phyloP scores from a whole-genome alignment of 208 protist genomes.

The Novymonas esmeraldas region DNA sequence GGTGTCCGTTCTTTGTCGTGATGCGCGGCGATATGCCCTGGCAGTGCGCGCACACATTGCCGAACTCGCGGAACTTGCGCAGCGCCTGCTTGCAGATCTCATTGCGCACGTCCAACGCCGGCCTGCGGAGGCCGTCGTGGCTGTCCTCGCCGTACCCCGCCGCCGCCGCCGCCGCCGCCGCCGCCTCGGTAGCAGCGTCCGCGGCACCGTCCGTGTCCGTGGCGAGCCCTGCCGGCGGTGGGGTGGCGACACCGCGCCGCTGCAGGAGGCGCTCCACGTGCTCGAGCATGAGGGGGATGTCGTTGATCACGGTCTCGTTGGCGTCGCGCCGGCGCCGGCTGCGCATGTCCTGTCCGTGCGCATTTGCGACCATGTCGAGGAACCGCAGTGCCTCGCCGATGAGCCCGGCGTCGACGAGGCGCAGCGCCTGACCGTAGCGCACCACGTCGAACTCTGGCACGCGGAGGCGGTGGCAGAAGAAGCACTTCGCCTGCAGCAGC shows the following conservation, averaged over 20 bases:
- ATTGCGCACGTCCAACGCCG: conserved; percentile 72
- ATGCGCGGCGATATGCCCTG: conserved; percentile 72
- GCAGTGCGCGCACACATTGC: conserved; percentile 78
- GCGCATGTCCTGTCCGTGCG: conserved; percentile 56
- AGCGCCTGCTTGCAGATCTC: conserved; percentile 76
- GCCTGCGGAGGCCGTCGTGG: conserved; percentile 27
- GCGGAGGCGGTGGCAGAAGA: conserved; percentile 87
- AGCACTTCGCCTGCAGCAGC: conserved; percentile 86
- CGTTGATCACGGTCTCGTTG: conserved; percentile 74
- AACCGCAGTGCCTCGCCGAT: conserved; percentile 83
- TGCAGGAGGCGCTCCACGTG: conserved; percentile 65
- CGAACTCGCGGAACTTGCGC: conserved; percentile 58
- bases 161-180: too few species aligned
- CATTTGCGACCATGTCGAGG: conserved; percentile 69
- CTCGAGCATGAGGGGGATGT: conserved; percentile 56
- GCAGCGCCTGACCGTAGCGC: conserved; percentile 82
- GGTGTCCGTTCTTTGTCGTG: conserved; percentile 73
- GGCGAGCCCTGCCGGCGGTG: not conserved
- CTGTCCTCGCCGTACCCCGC: not conserved
- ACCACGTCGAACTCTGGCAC: conserved; percentile 78
- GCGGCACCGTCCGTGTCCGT: not conserved
- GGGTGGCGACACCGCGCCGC: conserved; percentile 13
- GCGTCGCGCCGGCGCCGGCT: conserved; percentile 52
- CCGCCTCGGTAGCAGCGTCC: conserved; percentile 1
- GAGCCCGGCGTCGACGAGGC: conserved; percentile 68